Base-by-base conservation (phyloP, 202 grass and related monocot genomes). In the Eragrostis tef region DNA sequence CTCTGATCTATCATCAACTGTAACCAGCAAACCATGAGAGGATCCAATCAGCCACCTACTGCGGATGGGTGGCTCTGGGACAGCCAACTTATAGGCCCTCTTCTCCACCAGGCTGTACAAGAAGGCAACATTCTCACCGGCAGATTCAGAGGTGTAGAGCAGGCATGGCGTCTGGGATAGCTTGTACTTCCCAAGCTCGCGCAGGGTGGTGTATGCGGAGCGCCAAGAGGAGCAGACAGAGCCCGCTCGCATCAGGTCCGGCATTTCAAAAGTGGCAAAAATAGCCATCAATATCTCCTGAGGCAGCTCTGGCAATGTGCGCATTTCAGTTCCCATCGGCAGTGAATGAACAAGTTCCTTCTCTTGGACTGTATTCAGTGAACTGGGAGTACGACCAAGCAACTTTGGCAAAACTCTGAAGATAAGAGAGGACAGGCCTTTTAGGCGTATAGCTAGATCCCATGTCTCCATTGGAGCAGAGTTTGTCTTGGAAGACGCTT, bases 1-100 rank as follows among this genome's bases (percentile, higher is more conserved):
- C 74, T 48, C 74, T 26, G 42, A 77, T 10, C 58, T 10, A 8
- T 62, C 73, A n/a, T 77, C 74, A 31, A 7, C 43, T 1, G 74
- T 77, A 77, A 64, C 58, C 58, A 77, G 9, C 74, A 42, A 77
- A 2, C 57, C 74, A 8, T 64, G 22, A 3, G 58, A 77, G 8
- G 73, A 62, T 22, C 74, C 58, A 31, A 77, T 47, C 8, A 61
- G 20, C 43, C 15, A 64, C 42, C 74, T 63, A 2, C 14, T 27
- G 4, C 13, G 22, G 58, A 77, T 77, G 16, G 57, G 74, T 45
- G 15, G 57, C 8, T 63, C 74, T 0, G 42, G 74, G 20, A 70
- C 20, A 70, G 43, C 13, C 48, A 70, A 48, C 21, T 70, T 70
- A 21, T 70, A 60, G 21, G 46, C 0, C 15, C 46, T 49, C 44